Base-by-base conservation (phyloP, 139 green algal genomes). In the Chlamydomonas incerta region DNA sequence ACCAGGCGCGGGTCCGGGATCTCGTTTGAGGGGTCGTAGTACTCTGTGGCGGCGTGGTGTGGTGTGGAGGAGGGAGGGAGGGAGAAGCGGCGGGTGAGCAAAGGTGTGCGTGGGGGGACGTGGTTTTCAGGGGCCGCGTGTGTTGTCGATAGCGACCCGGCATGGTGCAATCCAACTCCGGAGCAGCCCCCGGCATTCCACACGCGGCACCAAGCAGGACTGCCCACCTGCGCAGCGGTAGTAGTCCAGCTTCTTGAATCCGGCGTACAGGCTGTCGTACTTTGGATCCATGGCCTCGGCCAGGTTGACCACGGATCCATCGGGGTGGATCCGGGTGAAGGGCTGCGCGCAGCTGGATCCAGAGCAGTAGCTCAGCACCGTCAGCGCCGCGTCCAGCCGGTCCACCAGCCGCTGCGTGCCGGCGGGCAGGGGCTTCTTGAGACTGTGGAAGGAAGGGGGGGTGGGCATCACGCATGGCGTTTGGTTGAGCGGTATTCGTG, bases 291-390 rank as follows among this genome's bases (percentile, higher is more conserved):
- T 31, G 17, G 68, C 68, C 68, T 52, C 68, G 52, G 68, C 68
- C 35, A 74, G 68, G 68, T 74, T 55, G 68, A 55, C 34, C 34
- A 74, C 68, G 67, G 14, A 47, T 52, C 80, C 80, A 50, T 76
- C 80, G 35, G 46, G 47, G 67, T 85, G 80, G 37, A 85, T 72
- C 28, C 41, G 46, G 29, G 21, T 6, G n/a, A 72, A 85, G 31
- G 80, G 80, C 9, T 70, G 8, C 21, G 33, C 8, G 75, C 75
- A 83, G 6, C 33, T 83, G 33, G 33, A 15, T 17, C 75, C 75
- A 4, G 14, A 37, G 34, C 75, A 83, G 75, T 83, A 83, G 33
- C 58, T 14, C 75, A 83, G 62, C 34, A 83, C 75, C 1, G 75
- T 73, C 21, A 83, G 35, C 26, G 34, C 58, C 3, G 75, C 75